Percentiles rank a stretch among this genome's conserved stretches.
phyloP scores from a whole-genome alignment of 2,329 filamentous ascomycete species.

The Diplodia sapinea region DNA sequence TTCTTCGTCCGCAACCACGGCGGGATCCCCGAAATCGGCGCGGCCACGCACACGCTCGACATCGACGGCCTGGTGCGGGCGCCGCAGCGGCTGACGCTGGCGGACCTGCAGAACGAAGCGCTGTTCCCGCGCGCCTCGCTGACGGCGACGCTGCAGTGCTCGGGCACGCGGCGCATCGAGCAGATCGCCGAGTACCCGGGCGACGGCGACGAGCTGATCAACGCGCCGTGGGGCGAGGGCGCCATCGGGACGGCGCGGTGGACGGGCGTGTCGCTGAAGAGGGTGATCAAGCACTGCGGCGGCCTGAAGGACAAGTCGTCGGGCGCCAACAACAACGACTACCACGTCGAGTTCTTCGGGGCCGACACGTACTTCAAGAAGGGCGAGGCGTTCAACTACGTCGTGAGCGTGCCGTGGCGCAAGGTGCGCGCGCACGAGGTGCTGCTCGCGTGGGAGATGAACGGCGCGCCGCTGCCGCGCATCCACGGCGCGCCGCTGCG shows the following conservation, averaged over 20 bases:
- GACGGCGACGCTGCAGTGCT: conserved; percentile 69
- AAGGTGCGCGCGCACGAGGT: conserved; percentile 73
- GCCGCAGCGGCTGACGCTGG: conserved; percentile 62
- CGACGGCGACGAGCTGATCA: conserved; percentile 66
- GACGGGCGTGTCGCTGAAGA: conserved; percentile 69
- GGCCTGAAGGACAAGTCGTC: conserved; percentile 59
- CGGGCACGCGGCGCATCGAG: conserved; percentile 71
- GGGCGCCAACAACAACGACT: conserved; percentile 34
- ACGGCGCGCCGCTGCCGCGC: conserved; percentile 65
- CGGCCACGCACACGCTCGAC: conserved; percentile 59
- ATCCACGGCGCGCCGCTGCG: conserved; percentile 72
- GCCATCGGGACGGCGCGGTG: conserved; percentile 71
- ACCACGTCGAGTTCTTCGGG: conserved; percentile 71
- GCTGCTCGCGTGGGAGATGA: conserved; percentile 74
- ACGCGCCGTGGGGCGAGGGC: conserved; percentile 55
- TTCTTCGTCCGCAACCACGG: conserved; percentile 76
- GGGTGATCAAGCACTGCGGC: conserved; percentile 72
- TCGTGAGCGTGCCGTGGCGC: conserved; percentile 68
- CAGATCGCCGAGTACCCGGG: conserved; percentile 70
- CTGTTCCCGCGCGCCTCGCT: conserved; percentile 66
- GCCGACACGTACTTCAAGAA: conserved; percentile 78
- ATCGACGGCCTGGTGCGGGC: conserved; percentile 67
- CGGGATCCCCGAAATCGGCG: conserved; percentile 70
- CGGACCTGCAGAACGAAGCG: conserved; percentile 65
- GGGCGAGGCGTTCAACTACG: conserved; percentile 68